Evolutionary conservation across 2,329 filamentous ascomycete species (phyloP), one percentile per base, ranked within the genome.

Genomic region (Cladosporium sp.): DNA sequence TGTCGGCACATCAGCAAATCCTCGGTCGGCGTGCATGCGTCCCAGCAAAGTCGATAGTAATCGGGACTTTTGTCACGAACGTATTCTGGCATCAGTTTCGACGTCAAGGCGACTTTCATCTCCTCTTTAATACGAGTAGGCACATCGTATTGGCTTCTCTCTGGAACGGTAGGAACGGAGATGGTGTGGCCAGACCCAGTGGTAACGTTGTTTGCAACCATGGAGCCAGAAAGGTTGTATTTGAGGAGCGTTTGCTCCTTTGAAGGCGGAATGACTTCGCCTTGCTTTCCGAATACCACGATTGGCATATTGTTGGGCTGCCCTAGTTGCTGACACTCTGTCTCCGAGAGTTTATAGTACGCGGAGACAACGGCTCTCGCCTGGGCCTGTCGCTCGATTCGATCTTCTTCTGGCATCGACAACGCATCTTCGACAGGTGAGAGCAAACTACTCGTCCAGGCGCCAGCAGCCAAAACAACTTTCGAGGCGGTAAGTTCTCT

Each of bases 21-120:
- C 63, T 85, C 80, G 7, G 76, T 80, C 0, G 80, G 79, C 2
- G 80, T 82, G 32, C 81, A 76, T 29, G 78, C 76, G 59, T 85
- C 82, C 77, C 80, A 84, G 64, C 74, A 78, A 1, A 78, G 61
- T 6, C 75, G 70, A 68, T 71, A 44, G 49, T 71, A 70, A 24
- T 71, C 68, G 0, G 71, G 67, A 1, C 58, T 50, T 50, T 67
- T 68, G 13, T 52, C 54, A 11, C 55, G 43, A 1, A 63, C 62
- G 51, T 73, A 69, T 2, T 56, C 42, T 1, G 68, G 67, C 57
- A 70, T 55, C 3, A 64, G 60, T 8, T 56, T 61, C 5, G 60
- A 17, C 3, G 42, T 49, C 52, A 61, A 53, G 8, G 67, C 47
- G 57, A 58, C 44, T 56, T 62, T 8, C 54, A 64, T 71, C 53